Evolutionary conservation across 768 basidiomycete genomes (phyloP).

Genomic region (Mycena epipterygia): DNA sequence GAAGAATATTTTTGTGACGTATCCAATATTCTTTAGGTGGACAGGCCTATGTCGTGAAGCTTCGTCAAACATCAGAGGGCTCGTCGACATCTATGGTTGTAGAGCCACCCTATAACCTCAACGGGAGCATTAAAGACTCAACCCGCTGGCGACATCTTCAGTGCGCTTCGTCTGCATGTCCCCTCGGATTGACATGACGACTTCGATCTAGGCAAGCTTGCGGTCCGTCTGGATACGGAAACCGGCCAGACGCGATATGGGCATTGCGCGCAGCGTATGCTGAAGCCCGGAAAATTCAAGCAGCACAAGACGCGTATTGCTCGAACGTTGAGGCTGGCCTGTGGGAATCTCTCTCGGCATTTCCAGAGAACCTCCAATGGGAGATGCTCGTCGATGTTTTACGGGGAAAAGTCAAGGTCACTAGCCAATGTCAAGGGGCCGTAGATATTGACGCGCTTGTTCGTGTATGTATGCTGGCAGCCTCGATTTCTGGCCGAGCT

Average conservation of each 20-base stretch:
- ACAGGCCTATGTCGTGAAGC: constrained; percentile 90
- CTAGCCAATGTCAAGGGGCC: constrained; percentile 79
- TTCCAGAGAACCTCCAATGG: constrained; percentile 82
- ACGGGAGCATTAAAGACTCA: constrained; percentile 59
- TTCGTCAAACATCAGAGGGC: constrained; percentile 81
- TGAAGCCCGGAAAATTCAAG: constrained; percentile 76
- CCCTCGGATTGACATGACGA: background rate
- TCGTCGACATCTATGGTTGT: constrained; percentile 87
- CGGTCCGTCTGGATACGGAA: constrained; percentile 63
- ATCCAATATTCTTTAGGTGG: constrained; percentile 65
- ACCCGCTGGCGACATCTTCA: constrained; percentile 88
- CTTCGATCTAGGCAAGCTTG: constrained; percentile 67
- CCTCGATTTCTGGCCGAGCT: background rate
- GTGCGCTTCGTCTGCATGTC: constrained; percentile 50
- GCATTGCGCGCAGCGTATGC: constrained; percentile 85
- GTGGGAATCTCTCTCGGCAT: constrained; percentile 59
- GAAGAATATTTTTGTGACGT: background rate
- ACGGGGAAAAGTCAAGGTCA: constrained; percentile 87
- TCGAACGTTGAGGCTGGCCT: constrained; percentile 65
- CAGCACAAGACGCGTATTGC: constrained; percentile 81
- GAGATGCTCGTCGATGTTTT: constrained; percentile 87
- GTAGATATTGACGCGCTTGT: constrained; percentile 80
- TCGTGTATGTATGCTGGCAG: constrained; percentile 61
- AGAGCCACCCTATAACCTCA: constrained; percentile 81
- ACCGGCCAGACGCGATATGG: constrained; percentile 86